Base-by-base conservation (phyloP, 1,284 basidiomycete genomes). In the Erythrobasidium hasegawianum region DNA sequence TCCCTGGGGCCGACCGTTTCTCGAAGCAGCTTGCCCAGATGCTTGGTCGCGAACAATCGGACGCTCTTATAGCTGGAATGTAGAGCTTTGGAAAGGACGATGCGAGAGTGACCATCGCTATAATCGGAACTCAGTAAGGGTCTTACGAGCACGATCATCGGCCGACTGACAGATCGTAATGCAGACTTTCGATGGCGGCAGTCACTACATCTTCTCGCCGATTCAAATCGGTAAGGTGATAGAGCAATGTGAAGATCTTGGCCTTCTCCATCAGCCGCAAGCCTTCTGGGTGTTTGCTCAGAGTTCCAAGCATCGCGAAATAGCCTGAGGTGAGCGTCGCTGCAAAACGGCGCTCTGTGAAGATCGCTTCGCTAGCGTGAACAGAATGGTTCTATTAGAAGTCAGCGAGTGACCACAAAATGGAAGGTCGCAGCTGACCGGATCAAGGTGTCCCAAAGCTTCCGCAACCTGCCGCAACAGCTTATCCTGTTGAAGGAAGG, bases 61-160 rank as follows among this genome's bases (percentile, higher is more conserved):
- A 94, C 86, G 72, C 90, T 88, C 88, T 92, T 87, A 77, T 91
- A 90, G 75, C 85, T 89, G 0, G 93, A 95, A 0, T 94, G 97
- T 38, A 98, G 80, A 0, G 93, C 90, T 75, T 97, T 97, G 10
- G 90, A 90, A 16, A 97, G 79, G 9, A 97, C 86, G 53, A 97
- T 88, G 22, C 93, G 85, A 0, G 91, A 84, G 78, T 97, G 93
- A 0, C 91, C 91, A 77, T 96, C 90, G 68, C 92, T 96, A 70
- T 13, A 59, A 26, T 40, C 43, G 41, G n/a, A 33, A 61, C 1
- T 53, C 8, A n/a, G n/a, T n/a, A n/a, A n/a, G n/a, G n/a, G n/a
- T n/a, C n/a, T n/a, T n/a, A n/a, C 4, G 22, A n/a, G 11, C 0
- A 4, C 14, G 3, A 1, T 10, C 1, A 3, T 0, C 14, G 20